phyloP scores from a whole-genome alignment of 192 early-diverging fungal species.

The Pecoramyces ruminantium region DNA sequence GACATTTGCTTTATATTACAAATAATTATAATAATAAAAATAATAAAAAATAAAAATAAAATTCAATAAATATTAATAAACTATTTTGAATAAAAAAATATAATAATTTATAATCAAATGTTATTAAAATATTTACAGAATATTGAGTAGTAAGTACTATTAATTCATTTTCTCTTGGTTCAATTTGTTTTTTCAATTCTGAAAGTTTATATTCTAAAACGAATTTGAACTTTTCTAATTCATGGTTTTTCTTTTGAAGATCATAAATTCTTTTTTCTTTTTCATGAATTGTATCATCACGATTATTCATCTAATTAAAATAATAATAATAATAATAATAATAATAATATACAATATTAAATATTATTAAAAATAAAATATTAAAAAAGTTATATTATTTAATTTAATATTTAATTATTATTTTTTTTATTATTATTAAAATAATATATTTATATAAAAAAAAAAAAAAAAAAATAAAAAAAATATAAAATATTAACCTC shows the following conservation, averaged over 20 bases:
- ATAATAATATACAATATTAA: too few species aligned
- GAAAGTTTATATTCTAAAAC: conserved; percentile 38
- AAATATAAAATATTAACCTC: conserved; percentile 14
- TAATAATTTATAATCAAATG: too few species aligned
- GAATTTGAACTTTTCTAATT: conserved; percentile 46
- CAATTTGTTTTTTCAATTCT: conserved; percentile 33
- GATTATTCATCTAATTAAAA: conserved; percentile 34
- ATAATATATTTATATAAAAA: too few species aligned
- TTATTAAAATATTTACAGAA: background rate
- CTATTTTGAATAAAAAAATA: too few species aligned
- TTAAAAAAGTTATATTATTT: too few species aligned
- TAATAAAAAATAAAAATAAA: too few species aligned
- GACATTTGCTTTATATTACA: background rate
- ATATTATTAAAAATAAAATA: too few species aligned
- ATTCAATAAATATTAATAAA: too few species aligned
- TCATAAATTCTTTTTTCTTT: conserved; percentile 42
- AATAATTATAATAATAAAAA: too few species aligned
- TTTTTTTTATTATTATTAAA: too few species aligned
- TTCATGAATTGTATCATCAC: conserved; percentile 38
- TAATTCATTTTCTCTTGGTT: conserved; percentile 32
- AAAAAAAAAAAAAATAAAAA: background rate
- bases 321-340: too few species aligned
- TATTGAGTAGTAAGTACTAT: conserved; percentile 12
- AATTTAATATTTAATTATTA: too few species aligned
- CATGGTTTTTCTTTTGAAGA: conserved; percentile 38